Evolutionary conservation across 2,329 filamentous ascomycete genomes (phyloP), one percentile per base, ranked within the genome.

Genomic region (Epichloe amarillans): DNA sequence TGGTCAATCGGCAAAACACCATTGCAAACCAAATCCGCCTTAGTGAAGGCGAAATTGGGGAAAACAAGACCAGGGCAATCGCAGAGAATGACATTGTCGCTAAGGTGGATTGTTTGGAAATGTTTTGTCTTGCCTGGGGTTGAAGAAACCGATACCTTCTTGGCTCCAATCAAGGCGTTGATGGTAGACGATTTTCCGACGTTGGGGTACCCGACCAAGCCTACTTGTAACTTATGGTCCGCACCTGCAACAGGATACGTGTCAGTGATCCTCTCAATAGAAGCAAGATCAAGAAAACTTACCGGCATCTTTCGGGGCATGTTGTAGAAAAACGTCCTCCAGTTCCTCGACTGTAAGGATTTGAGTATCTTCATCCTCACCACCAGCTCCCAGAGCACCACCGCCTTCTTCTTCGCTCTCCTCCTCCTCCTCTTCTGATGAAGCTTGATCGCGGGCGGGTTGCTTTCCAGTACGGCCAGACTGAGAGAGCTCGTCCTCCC

Each of bases 151-250:
- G 91, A 97, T 5, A 98, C 93, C 71, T 97, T 98, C 73, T 97
- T 98, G 50, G 93, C 84, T 47, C 94, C 94, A 52, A 97, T 90
- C n/a, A 98, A 79, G 41, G 93, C 91, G 72, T 98, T 98, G 76
- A 98, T 98, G 15, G 93, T 98, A 46, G 90, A 96, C 1, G 94
- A 98, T 72, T 98, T 98, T 70, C 93, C 93, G 56, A 98, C 93
- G 71, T 98, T 98, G 62, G 93, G 93, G 69, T 98, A 98, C 53
- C 93, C 93, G 38, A 98, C 93, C 19, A 98, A 75, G 60, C 93
- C 93, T 58, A 98, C 93, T 56, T 88, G 83, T 4, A 90, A 84
- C 67, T 94, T 96, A 55, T 69, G 69, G 44, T 73, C 72, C 8
- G 71, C 60, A 4, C 68, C 74, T 75, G 57, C 49, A 33, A 15